Base-by-base conservation (phyloP, 2,329 filamentous ascomycete genomes). In the Xylariaceae sp. region DNA sequence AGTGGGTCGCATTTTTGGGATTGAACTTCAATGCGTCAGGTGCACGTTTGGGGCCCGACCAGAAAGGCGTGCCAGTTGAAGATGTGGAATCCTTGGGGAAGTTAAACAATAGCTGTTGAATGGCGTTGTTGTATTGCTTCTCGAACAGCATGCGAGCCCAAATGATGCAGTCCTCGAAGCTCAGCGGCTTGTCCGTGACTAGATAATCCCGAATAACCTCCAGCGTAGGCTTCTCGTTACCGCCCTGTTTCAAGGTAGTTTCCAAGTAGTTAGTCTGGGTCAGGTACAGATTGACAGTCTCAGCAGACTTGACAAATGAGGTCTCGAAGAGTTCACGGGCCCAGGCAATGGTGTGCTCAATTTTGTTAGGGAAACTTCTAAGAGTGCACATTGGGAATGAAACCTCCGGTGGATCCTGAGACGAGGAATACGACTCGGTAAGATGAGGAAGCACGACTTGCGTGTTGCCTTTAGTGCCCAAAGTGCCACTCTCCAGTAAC, bases 381-480 rank as follows among this genome's bases (percentile, higher is more conserved):
- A 99, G 80, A 5, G 94, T 97, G 70, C 94, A 99, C 91, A 97
- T 97, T 1, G 94, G 94, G 79, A 99, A 97, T 1, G 94, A 95
- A 74, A 96, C 90, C 77, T 99, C 95, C 0, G 94, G 94, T 1
- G 94, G 94, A 68, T 99, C 95, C 68, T 96, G 92, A 17, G 94
- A 97, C 63, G 86, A 90, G 1, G 94, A 96, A 75, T 99, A 99
- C 1, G 94, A 97, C 71, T 99, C 95, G 1, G 94, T 97, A 56
- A 96, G 74, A 60, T 83, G 81, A 11, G 94, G 95, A 49, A 99
- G 80, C 43, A 99, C 85, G 52, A 99, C 94, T 66, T 99, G 94
- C 6, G 90, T 96, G 74, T 99, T 99, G 64, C 94, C 94, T 78
- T 99, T 99, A 51, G 95, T 97, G 45, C 94, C 94, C n/a, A 99